Evolutionary conservation across 2,329 filamentous ascomycete genomes (phyloP), one percentile per base, ranked within the genome.

Genomic region (Sarocladium strictum): DNA sequence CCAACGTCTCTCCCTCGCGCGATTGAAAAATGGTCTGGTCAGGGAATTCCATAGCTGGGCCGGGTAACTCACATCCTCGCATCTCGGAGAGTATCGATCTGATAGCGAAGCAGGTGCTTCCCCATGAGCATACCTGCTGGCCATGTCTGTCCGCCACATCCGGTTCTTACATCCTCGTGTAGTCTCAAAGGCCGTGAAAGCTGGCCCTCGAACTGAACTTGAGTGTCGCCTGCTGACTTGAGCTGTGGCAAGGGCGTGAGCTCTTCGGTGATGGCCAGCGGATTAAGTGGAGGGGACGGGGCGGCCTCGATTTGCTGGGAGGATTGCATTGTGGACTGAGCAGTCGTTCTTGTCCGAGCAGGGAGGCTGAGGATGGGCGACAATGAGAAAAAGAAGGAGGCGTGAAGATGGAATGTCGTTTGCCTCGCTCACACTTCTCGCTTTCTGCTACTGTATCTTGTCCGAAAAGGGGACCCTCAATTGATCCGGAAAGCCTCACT

Each of bases 121-220:
- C 88, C 82, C 53, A 99, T 76, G 15, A 94, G 82, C 84, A 96
- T 88, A 11, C 94, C 94, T 1, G 93, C 93, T 2, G 92, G 93
- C 94, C 94, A 97, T 11, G 95, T 79, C 71, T 95, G 89, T 2
- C 94, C 94, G 50, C 94, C 94, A 69, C 94, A 97, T 57, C 94
- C 94, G 59, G 89, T 83, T 55, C 82, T 83, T 49, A 96, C 79
- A 69, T 97, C 92, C 69, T 97, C 91, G 64, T 89, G 87, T 15
- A 97, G 81, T 57, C 81, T 77, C 58, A 97, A 78, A 11, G 88
- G 85, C 49, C 80, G 74, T 19, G 76, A 70, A 32, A 97, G 77
- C 53, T 94, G 79, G 37, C 89, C 87, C 58, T 88, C 86, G 65
- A 97, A 94, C 63, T 80, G 75, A 53, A 83, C 70, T 24, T 69